phyloP scores from a whole-genome alignment of 495 filamentous ascomycete species.

The Penicillium robsamsonii region DNA sequence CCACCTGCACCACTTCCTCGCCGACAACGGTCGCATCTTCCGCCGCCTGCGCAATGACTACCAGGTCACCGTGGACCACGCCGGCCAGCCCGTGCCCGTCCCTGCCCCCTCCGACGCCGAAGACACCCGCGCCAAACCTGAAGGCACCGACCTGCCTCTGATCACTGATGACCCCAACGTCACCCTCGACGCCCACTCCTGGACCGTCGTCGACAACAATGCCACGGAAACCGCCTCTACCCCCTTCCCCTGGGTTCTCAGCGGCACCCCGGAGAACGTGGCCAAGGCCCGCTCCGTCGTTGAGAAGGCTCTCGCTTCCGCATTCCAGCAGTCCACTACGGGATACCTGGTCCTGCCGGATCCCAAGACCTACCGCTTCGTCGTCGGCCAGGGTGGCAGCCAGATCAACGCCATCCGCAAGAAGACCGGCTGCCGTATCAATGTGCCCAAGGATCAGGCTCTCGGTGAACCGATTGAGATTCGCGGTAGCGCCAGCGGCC shows the following conservation, averaged over 20 bases:
- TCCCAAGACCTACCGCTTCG: slow-evolving; percentile 80
- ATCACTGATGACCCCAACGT: slow-evolving; percentile 79
- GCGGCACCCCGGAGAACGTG: slow-evolving; percentile 71
- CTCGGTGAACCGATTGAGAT: slow-evolving; percentile 86
- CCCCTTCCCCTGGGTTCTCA: slow-evolving; percentile 87
- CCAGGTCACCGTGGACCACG: slow-evolving; percentile 86
- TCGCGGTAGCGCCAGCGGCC: slow-evolving; percentile 69
- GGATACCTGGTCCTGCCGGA: slow-evolving; percentile 91
- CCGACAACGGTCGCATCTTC: slow-evolving; percentile 92
- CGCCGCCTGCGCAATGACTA: slow-evolving; percentile 77
- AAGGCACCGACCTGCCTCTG: slow-evolving; percentile 66
- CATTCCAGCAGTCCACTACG: slow-evolving; percentile 65
- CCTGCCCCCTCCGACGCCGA: slow-evolving; percentile 60
- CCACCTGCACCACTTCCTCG: slow-evolving; percentile 74
- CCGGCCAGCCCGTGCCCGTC: slow-evolving; percentile 69
- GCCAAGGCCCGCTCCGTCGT: slow-evolving; percentile 73
- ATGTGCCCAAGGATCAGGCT: slow-evolving; percentile 77
- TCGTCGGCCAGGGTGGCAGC: slow-evolving; percentile 84
- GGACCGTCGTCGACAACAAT: slow-evolving; percentile 66
- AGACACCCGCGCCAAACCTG: slow-evolving; percentile 40
- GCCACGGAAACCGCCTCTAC: slow-evolving; percentile 32
- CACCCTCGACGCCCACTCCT: slow-evolving; percentile 65
- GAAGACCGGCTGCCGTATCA: slow-evolving; percentile 88
- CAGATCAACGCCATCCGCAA: slow-evolving; percentile 91
- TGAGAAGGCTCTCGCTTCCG: slow-evolving; percentile 65